Percentiles rank a stretch among this genome's conserved stretches.
phyloP scores from a whole-genome alignment of 2,329 filamentous ascomycete species.

The Botrytis aclada region DNA sequence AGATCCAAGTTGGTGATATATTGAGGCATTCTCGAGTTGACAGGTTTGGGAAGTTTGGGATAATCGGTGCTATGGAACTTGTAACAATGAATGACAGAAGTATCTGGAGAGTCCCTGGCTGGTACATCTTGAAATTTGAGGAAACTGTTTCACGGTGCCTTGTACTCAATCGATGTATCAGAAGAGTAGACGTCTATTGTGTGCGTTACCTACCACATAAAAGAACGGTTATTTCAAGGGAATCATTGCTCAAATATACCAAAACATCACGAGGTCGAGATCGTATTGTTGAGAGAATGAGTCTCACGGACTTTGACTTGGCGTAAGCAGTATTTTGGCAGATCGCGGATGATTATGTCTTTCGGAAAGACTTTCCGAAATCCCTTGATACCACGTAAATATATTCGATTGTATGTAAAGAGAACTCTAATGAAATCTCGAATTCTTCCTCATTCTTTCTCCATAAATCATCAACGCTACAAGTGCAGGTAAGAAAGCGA shows the following conservation, averaged over 20 bases:
- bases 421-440: background rate
- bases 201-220: background rate
- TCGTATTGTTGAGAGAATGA: background rate
- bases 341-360: background rate
- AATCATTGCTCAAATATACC: background rate
- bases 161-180: background rate
- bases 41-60: background rate
- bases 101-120: background rate
- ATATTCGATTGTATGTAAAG: background rate
- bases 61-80: background rate
- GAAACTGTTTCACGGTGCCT: background rate
- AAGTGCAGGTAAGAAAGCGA: conserved; percentile 47
- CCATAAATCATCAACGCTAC: conserved; percentile 44
- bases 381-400: background rate
- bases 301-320: background rate
- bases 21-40: background rate
- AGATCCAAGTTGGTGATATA: background rate
- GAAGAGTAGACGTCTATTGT: background rate
- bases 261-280: background rate
- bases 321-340: background rate
- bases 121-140: background rate
- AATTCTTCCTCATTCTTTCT: conserved; percentile 23
- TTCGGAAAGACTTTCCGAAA: background rate
- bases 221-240: background rate
- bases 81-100: background rate